Base-by-base conservation (phyloP, 352 stramenopile genomes). In the Pythium aquatile region DNA sequence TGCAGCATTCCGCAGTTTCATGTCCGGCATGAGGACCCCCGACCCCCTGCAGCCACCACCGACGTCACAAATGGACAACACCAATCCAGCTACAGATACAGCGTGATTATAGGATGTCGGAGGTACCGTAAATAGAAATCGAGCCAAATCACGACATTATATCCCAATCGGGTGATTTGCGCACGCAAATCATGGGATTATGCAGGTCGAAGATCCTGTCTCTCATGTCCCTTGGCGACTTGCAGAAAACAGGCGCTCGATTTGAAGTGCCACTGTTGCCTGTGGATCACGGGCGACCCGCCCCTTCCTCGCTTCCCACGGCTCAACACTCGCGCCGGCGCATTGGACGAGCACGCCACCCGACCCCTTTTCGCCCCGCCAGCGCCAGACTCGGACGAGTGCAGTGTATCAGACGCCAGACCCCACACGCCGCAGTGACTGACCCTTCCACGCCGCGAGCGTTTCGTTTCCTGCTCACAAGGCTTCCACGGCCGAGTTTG, bases 201-300 rank as follows among this genome's bases (percentile, higher is more conserved):
- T 37, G 46, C 30, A 39, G 51, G 29, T 37, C 29, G 51, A 2
- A 5, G 16, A 40, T 28, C 44, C 16, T 51, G 44, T 57, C 26
- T 40, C 51, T 44, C 32, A 40, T 48, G 33, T 33, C 55, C 32
- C 39, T 40, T 54, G 39, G 39, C 24, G 10, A 6, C 5, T 52
- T 8, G 3, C 54, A 67, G 47, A 63, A 59, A 68, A 59, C 1
- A 46, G 62, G 37, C 48, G 33, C 44, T 59, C 47, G 55, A 63
- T 53, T 68, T 68, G 62, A 68, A 48, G 55, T 68, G 24, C 52
- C 51, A 55, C 49, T 47, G 10, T 53, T 5, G 29, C 8, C 11
- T 29, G 44, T 51, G 44, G 44, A 51, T 51, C 44, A 29, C 16
- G 10, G 44, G 7, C n/a, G 44, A 51, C 29, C 44, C 29, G 44